phyloP scores from a whole-genome alignment of 345 rosid species.

The Pistacia vera region DNA sequence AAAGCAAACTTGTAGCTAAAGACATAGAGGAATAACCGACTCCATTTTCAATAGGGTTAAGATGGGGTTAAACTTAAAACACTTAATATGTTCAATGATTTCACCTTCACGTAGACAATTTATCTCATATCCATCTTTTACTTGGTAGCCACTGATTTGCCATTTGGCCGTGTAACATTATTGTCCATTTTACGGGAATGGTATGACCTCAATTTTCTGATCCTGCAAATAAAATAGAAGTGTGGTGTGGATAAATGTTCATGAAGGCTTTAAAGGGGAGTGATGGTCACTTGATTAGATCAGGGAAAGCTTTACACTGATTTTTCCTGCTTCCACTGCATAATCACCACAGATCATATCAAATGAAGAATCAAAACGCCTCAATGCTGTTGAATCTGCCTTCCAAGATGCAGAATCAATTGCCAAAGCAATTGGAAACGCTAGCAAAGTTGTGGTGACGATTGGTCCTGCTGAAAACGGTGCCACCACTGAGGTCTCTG shows the following conservation, averaged over 20 bases:
- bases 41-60: too few species aligned
- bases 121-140: background rate
- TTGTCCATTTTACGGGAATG: background rate
- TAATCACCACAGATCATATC: conserved; percentile 64
- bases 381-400: conserved; percentile 83
- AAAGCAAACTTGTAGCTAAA: background rate
- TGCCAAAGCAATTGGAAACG: conserved; percentile 97
- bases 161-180: background rate
- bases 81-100: too few species aligned
- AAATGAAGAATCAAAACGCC: conserved; percentile 68
- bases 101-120: too few species aligned
- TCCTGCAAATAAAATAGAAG: background rate
- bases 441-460: conserved; percentile 86
- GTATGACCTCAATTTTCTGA: background rate
- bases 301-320: background rate
- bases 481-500: conserved; percentile 60
- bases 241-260: too few species aligned
- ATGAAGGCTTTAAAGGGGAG: background rate
- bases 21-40: too few species aligned
- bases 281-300: background rate
- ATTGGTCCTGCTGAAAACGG: conserved; percentile 76
- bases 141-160: background rate
- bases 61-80: too few species aligned
- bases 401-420: conserved; percentile 73
- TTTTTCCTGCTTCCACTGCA: background rate